Evolutionary conservation across 768 basidiomycete species (phyloP).

Genomic region (Leccinum truebloodii): DNA sequence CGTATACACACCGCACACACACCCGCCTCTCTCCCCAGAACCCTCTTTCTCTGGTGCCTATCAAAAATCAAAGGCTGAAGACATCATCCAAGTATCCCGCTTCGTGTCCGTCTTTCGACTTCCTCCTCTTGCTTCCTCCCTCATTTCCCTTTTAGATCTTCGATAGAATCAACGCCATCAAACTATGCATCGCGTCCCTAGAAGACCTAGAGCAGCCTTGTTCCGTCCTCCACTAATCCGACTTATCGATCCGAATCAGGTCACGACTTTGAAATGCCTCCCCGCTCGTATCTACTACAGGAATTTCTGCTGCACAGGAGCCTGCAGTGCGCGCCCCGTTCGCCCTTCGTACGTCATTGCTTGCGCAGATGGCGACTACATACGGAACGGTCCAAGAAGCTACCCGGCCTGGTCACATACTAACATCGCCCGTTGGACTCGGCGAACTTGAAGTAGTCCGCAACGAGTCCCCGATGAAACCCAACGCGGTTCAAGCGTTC

Average conservation of each 20-base stretch:
- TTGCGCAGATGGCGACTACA: too few species aligned
- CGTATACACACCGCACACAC: too few species aligned
- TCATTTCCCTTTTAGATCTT: conserved; percentile 29
- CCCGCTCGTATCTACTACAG: conserved; percentile 1
- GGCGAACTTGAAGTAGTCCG: too few species aligned
- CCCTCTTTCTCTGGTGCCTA: not conserved
- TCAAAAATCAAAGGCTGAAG: conserved; percentile 25
- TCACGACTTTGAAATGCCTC: too few species aligned
- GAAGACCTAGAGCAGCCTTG: conserved; percentile 1
- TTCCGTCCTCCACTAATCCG: not conserved
- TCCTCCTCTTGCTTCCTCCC: not conserved
- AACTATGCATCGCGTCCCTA: conserved; percentile 32
- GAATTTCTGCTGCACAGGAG: conserved; percentile 2
- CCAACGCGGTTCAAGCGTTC: too few species aligned
- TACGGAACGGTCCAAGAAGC: too few species aligned
- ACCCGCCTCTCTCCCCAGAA: too few species aligned
- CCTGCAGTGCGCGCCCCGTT: conserved; percentile 57
- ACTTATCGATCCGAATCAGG: too few species aligned
- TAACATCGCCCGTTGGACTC: too few species aligned
- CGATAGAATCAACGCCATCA: conserved; percentile 40
- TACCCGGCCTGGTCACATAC: not conserved
- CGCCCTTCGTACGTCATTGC: not conserved
- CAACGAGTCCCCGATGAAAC: too few species aligned
- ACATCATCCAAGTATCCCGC: conserved; percentile 43
- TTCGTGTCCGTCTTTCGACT: conserved; percentile 37